phyloP scores from a whole-genome alignment of 108 stramenopile species.

The Aurantiochytrium sp. region DNA sequence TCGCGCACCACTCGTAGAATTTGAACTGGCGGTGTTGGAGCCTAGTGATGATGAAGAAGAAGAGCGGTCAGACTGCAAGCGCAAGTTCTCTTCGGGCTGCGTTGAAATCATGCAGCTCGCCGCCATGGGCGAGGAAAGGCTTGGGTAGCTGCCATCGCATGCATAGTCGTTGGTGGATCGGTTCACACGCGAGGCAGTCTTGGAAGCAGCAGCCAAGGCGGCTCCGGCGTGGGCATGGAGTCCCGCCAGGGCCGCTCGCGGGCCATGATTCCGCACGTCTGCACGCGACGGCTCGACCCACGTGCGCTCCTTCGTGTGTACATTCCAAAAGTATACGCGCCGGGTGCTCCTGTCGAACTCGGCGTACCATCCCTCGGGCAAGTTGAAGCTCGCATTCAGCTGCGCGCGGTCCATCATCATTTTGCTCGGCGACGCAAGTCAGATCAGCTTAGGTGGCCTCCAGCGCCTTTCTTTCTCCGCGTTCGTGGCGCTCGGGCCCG shows the following conservation, averaged over 20 bases:
- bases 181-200: not conserved
- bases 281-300: not conserved
- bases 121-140: not conserved
- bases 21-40: no score
- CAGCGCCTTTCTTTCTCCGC: no score
- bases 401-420: not conserved
- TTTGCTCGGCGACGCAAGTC: no score
- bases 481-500: no score
- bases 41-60: no score
- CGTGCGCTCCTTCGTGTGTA: constrained; percentile 13
- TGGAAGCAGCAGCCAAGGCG: not conserved
- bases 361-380: not conserved
- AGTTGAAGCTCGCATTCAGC: not conserved
- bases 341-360: not conserved
- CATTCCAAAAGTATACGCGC: not conserved
- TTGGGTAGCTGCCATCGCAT: not conserved
- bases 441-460: no score
- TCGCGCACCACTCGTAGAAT: not conserved
- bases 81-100: not conserved
- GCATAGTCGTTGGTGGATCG: not conserved
- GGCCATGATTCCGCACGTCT: not conserved
- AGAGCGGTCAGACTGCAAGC: not conserved
- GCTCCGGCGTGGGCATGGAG: not conserved
- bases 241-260: not conserved
- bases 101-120: not conserved